Percentiles rank a stretch among this genome's conserved stretches.
phyloP scores from a whole-genome alignment of 192 early-diverging fungal genomes.

The Gryganskiella cystojenkinii region DNA sequence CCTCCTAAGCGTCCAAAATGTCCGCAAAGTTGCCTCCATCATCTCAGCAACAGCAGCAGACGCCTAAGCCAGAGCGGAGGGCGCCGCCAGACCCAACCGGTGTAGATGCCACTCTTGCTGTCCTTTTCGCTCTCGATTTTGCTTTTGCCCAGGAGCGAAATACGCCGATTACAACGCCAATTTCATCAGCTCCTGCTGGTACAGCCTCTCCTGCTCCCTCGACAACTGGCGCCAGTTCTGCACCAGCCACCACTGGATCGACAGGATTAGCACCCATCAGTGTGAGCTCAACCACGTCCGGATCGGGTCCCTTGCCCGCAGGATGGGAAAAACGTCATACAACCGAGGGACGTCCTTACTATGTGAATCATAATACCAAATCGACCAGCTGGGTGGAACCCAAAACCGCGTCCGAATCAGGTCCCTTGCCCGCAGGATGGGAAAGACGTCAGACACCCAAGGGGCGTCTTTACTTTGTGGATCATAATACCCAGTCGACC shows the following conservation, averaged over 20 bases:
- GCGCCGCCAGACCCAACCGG: too few species aligned
- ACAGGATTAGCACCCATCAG: conserved; percentile 48
- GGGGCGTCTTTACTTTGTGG: conserved; percentile 96
- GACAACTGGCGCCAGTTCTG: conserved; percentile 33
- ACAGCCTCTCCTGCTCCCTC: conserved; percentile 19
- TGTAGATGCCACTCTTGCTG: too few species aligned
- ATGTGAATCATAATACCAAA: conserved; percentile 90
- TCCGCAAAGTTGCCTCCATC: too few species aligned
- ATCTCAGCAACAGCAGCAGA: too few species aligned
- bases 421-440: conserved; percentile 96
- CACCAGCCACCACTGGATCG: conserved; percentile 20
- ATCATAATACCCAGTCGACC: conserved; percentile 97
- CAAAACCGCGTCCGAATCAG: conserved; percentile 76
- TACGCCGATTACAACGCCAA: too few species aligned
- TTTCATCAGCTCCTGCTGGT: conserved; percentile 6
- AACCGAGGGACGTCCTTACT: conserved; percentile 87
- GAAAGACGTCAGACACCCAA: conserved; percentile 97
- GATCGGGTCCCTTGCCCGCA: conserved; percentile 81
- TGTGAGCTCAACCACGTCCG: conserved; percentile 67
- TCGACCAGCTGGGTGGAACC: conserved; percentile 95
- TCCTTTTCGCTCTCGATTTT: too few species aligned
- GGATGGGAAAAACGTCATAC: conserved; percentile 87
- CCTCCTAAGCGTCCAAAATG: too few species aligned
- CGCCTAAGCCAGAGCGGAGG: too few species aligned
- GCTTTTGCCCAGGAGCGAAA: too few species aligned